Evolutionary conservation across 2,329 filamentous ascomycete species (phyloP).

Genomic region (Aspergillus piperis): DNA sequence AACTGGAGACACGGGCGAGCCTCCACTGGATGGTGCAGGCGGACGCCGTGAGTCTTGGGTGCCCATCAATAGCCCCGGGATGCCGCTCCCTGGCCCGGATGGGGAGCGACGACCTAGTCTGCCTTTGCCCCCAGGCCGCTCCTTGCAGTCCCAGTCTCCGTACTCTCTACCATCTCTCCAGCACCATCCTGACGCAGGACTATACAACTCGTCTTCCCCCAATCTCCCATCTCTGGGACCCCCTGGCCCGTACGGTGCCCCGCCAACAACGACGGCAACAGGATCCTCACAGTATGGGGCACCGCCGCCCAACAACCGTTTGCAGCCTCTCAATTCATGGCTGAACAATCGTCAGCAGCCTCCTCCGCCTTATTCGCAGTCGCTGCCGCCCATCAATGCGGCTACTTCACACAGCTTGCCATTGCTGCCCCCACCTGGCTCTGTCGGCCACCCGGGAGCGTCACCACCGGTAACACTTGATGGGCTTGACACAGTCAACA

Average conservation of each 20-base stretch:
- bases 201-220: conserved; percentile 35
- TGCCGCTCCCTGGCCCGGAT: conserved; percentile 34
- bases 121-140: conserved; percentile 37
- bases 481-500: conserved; percentile 25
- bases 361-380: conserved; percentile 39
- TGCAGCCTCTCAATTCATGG: conserved; percentile 46
- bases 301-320: conserved; percentile 32
- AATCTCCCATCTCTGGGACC: conserved; percentile 36
- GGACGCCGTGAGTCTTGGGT: conserved; percentile 46
- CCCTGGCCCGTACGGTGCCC: conserved; percentile 22
- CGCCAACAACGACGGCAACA: conserved; percentile 22
- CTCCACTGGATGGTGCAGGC: conserved; percentile 31
- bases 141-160: conserved; percentile 37
- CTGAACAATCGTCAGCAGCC: conserved; percentile 34
- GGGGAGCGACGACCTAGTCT: conserved; percentile 42
- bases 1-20: conserved; percentile 35
- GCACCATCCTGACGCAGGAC: conserved; percentile 34
- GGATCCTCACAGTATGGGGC: conserved; percentile 30
- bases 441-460: conserved; percentile 31
- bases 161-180: conserved; percentile 40
- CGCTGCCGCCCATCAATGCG: conserved; percentile 41
- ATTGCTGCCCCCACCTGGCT: conserved; percentile 39
- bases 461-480: conserved; percentile 35
- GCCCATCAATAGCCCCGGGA: conserved; percentile 40
- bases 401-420: conserved; percentile 34